Percentiles rank a stretch among this genome's conserved stretches.
Evolutionary conservation across 176 grass and related monocot species (phyloP).

Genomic region (Otatea glauca): DNA sequence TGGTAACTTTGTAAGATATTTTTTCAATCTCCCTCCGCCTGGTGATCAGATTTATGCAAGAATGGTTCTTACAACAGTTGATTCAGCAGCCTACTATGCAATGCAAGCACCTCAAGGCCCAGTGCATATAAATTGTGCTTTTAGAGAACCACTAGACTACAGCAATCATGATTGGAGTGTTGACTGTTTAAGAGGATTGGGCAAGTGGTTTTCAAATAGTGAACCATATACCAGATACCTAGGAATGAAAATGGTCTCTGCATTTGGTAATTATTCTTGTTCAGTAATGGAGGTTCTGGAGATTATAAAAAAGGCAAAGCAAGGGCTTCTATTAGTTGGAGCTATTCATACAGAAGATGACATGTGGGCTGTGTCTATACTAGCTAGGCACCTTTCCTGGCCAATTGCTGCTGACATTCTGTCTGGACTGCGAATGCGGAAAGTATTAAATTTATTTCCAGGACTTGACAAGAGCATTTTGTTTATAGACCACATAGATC

Average conservation of each 20-base stretch:
- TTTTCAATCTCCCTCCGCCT: constrained; percentile 82
- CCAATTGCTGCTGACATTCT: constrained; percentile 85
- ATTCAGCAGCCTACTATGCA: constrained; percentile 75
- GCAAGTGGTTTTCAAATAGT: constrained; percentile 65
- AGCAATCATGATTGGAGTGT: constrained; percentile 60
- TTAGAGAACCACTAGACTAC: constrained; percentile 82
- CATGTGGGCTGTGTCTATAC: constrained; percentile 67
- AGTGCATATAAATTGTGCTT: constrained; percentile 88
- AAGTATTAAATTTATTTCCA: constrained; percentile 56
- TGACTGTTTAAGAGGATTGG: constrained; percentile 76
- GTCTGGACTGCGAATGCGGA: constrained; percentile 82
- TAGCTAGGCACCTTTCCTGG: constrained; percentile 88
- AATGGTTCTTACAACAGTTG: constrained; percentile 88
- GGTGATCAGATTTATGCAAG: constrained; percentile 70
- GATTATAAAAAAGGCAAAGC: constrained; percentile 64
- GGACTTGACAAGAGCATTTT: constrained; percentile 50
- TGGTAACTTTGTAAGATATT: constrained; percentile 78
- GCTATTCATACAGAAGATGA: constrained; percentile 75
- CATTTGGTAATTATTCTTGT: constrained; percentile 46
- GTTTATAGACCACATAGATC: constrained; percentile 86
- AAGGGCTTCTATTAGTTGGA: constrained; percentile 84
- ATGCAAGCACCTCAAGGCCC: constrained; percentile 80
- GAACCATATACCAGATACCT: constrained; percentile 87
- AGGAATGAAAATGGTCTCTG: constrained; percentile 53
- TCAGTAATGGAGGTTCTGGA: constrained; percentile 65